phyloP scores from a whole-genome alignment of 768 basidiomycete genomes.

The Amanita rubescens region DNA sequence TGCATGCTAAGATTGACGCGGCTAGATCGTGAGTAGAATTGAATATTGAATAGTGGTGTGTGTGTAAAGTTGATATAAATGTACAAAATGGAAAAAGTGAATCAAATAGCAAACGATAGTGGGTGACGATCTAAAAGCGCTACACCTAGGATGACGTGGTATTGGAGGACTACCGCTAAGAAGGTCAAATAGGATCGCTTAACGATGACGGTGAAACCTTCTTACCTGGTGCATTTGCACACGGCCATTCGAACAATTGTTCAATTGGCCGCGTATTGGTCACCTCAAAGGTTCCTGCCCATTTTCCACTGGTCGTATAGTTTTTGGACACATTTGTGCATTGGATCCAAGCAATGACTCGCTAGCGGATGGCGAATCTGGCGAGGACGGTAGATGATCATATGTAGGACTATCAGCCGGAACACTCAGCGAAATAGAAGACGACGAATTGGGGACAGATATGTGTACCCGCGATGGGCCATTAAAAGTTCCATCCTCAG shows the following conservation, averaged over 20 bases:
- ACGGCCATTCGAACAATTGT: neutral
- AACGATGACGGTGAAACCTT: neutral
- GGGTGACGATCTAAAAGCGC: slow-evolving; percentile 2
- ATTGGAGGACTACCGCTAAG: neutral
- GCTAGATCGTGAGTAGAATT: neutral
- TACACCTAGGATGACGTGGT: slow-evolving; percentile 1
- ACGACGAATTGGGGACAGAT: neutral
- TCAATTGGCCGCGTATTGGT: neutral
- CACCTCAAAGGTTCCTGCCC: slow-evolving; percentile 1
- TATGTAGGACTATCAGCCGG: slow-evolving; percentile 23
- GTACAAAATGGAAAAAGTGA: slow-evolving; percentile 4
- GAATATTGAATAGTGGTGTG: neutral
- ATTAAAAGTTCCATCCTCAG: neutral
- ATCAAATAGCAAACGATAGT: neutral
- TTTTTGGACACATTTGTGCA: slow-evolving; percentile 14
- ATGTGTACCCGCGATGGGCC: neutral
- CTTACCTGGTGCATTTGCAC: neutral
- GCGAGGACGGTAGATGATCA: slow-evolving; percentile 38
- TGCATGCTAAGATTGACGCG: neutral
- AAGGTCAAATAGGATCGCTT: neutral
- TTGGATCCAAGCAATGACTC: slow-evolving; percentile 29
- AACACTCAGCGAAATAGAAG: slow-evolving; percentile 12
- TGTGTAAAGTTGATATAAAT: slow-evolving; percentile 5
- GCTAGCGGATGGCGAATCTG: slow-evolving; percentile 31
- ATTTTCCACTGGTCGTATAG: slow-evolving; percentile 11